Evolutionary conservation across 352 stramenopile genomes (phyloP).

Genomic region (Phytophthora quininea): DNA sequence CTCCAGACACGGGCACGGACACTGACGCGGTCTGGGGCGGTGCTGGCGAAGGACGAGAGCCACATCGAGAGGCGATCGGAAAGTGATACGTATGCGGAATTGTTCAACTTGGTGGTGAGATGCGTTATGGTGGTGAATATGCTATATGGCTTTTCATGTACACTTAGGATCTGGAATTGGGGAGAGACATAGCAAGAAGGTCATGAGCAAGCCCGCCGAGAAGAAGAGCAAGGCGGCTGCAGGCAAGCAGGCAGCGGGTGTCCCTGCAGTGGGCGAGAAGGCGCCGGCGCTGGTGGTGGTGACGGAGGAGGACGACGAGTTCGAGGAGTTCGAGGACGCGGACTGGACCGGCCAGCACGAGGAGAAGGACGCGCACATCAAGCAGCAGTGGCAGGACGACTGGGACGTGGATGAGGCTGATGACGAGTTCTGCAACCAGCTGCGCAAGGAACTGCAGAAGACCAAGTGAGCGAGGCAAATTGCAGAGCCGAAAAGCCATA

Average conservation of each 20-base stretch:
- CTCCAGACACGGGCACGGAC: constrained; percentile 50
- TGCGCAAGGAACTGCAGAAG: constrained; percentile 90
- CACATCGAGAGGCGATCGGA: constrained; percentile 38
- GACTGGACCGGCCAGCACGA: constrained; percentile 77
- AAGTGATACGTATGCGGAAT: not conserved
- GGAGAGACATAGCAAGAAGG: constrained; percentile 1
- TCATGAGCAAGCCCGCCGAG: constrained; percentile 48
- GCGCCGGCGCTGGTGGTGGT: constrained; percentile 72
- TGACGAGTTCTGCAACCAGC: constrained; percentile 93
- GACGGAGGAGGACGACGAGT: constrained; percentile 90
- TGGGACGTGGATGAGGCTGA: constrained; percentile 93
- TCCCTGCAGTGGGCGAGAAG: constrained; percentile 52
- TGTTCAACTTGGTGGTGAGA: too few relatives aligned
- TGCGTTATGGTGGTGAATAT: too few relatives aligned
- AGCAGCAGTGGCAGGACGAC: constrained; percentile 94
- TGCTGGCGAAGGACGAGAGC: constrained; percentile 59
- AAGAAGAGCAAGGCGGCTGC: constrained; percentile 35
- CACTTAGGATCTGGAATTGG: not conserved
- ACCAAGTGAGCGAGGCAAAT: constrained; percentile 47
- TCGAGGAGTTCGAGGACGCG: constrained; percentile 89
- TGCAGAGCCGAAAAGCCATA: constrained; percentile 10
- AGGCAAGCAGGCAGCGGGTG: constrained; percentile 12
- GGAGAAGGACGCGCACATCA: constrained; percentile 84
- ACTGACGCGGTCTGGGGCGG: constrained; percentile 2
- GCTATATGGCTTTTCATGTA: too few relatives aligned